These are phyloP conservation scores for Candida ulmi DNA, from an alignment of 805 yeast genomes.

Conservation along the genomic window DNA sequence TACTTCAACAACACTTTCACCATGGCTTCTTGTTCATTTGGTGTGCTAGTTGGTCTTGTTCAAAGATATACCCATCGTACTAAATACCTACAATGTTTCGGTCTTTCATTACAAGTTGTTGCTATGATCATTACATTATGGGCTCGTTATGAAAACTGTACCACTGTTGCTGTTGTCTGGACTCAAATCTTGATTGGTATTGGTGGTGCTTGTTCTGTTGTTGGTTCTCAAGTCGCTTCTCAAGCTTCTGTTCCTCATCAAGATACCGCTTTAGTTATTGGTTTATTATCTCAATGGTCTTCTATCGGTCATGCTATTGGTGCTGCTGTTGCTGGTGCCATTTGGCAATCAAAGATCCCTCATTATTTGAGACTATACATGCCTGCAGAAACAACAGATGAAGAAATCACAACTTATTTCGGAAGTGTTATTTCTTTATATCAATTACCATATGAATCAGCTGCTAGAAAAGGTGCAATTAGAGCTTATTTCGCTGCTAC, in stretches of 20 bases:
- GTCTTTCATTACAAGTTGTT: constrained; percentile 28
- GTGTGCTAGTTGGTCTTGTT: constrained; percentile 30
- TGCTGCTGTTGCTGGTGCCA: constrained; percentile 33
- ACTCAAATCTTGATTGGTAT: constrained; percentile 32
- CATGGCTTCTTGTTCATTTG: constrained; percentile 32
- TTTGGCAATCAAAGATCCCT: constrained; percentile 30
- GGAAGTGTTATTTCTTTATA: constrained; percentile 20
- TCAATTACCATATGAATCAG: constrained; percentile 23
- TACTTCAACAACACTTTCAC: constrained; percentile 33
- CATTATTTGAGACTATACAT: constrained; percentile 24
- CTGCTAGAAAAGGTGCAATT: constrained; percentile 27
- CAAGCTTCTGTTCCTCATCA: constrained; percentile 38
- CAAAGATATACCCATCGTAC: constrained; percentile 32
- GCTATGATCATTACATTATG: constrained; percentile 28
- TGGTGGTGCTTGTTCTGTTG: constrained; percentile 34
- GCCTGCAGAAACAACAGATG: constrained; percentile 20
- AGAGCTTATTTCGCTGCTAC: constrained; percentile 26
- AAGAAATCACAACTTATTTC: constrained; percentile 18
- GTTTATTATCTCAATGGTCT: constrained; percentile 29
- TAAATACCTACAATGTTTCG: constrained; percentile 30
- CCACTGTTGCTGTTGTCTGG: constrained; percentile 23
- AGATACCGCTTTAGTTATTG: constrained; percentile 34
- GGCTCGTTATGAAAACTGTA: constrained; percentile 20
- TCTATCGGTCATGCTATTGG: constrained; percentile 36
- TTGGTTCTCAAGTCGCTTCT: constrained; percentile 31